A percentile compares a stretch with the other conserved stretches of the same genome.
phyloP scores from a whole-genome alignment of 2,329 filamentous ascomycete species.

The Aspergillus candidus region DNA sequence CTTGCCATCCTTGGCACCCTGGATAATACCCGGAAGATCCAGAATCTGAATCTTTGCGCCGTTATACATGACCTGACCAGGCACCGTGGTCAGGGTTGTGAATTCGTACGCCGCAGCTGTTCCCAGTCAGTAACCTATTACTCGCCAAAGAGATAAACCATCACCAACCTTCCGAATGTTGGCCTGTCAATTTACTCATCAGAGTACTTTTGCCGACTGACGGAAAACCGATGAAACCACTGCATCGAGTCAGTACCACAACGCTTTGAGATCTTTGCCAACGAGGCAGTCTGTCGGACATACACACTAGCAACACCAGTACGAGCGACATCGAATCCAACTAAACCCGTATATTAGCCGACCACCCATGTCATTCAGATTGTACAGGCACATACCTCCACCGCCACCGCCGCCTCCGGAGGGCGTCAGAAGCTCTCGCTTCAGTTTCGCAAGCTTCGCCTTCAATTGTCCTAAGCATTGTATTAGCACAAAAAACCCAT shows the following conservation, averaged over 20 bases:
- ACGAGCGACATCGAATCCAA: slow-evolving; percentile 94
- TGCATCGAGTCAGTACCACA: slow-evolving; percentile 16
- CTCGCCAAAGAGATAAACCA: neutral
- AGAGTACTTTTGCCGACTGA: slow-evolving; percentile 98
- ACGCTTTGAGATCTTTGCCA: neutral
- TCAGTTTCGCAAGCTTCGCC: slow-evolving; percentile 95
- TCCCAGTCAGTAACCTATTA: slow-evolving; percentile 15
- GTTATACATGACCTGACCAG: slow-evolving; percentile 93
- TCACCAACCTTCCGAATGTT: slow-evolving; percentile 72
- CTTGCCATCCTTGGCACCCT: slow-evolving; percentile 96
- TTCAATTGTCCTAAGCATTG: slow-evolving; percentile 66
- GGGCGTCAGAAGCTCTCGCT: slow-evolving; percentile 88
- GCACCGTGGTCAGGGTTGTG: slow-evolving; percentile 94
- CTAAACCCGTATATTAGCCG: slow-evolving; percentile 31
- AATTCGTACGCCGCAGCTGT: slow-evolving; percentile 91
- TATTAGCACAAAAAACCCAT: slow-evolving; percentile 8
- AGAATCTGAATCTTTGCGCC: slow-evolving; percentile 97
- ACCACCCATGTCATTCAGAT: slow-evolving; percentile 3
- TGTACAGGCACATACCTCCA: slow-evolving; percentile 44
- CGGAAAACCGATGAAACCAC: slow-evolving; percentile 92
- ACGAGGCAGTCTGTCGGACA: slow-evolving; percentile 21
- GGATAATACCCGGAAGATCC: slow-evolving; percentile 96
- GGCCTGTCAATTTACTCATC: slow-evolving; percentile 89
- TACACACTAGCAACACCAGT: slow-evolving; percentile 91
- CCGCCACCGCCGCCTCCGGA: slow-evolving; percentile 71